Percentiles rank a stretch among this genome's conserved stretches.
Evolutionary conservation across 768 basidiomycete genomes (phyloP).

Genomic region (Coprinopsis cinerea): DNA sequence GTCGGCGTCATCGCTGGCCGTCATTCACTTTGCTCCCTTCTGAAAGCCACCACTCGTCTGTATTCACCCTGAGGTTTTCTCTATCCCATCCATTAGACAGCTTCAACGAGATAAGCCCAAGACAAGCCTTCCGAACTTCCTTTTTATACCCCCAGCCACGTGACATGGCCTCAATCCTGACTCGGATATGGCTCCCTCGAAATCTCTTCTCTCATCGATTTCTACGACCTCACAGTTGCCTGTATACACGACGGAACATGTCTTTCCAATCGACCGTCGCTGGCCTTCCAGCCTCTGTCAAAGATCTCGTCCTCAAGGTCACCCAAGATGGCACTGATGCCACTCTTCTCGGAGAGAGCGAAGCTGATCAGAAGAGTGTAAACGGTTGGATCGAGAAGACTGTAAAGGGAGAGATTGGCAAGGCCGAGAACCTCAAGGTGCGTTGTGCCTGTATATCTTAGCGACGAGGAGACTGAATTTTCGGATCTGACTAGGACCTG

Average conservation of each 20-base stretch:
- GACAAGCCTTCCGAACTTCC: too few species aligned
- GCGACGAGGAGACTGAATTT: too few species aligned
- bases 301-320: conserved; percentile 49
- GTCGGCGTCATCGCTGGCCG: too few species aligned
- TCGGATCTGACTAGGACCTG: conserved; percentile 68
- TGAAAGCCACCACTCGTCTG: too few species aligned
- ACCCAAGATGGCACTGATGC: conserved; percentile 34
- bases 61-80: too few species aligned
- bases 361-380: conserved; percentile 11
- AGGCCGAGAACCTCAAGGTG: conserved; percentile 1
- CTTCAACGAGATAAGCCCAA: too few species aligned
- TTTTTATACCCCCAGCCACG: too few species aligned
- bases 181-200: conserved; percentile 2
- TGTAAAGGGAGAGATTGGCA: conserved; percentile 2
- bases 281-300: conserved; percentile 42
- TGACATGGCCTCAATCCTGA: conserved; percentile 1
- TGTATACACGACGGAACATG: conserved; percentile 33
- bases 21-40: too few species aligned
- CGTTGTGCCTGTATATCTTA: neutral
- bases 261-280: conserved; percentile 44
- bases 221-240: conserved; percentile 1
- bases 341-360: conserved; percentile 8
- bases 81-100: too few species aligned
- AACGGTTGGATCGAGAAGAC: conserved; percentile 10
- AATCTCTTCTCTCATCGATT: conserved; percentile 9